phyloP scores from a whole-genome alignment of 768 basidiomycete species.

The Naematelia encephala region DNA sequence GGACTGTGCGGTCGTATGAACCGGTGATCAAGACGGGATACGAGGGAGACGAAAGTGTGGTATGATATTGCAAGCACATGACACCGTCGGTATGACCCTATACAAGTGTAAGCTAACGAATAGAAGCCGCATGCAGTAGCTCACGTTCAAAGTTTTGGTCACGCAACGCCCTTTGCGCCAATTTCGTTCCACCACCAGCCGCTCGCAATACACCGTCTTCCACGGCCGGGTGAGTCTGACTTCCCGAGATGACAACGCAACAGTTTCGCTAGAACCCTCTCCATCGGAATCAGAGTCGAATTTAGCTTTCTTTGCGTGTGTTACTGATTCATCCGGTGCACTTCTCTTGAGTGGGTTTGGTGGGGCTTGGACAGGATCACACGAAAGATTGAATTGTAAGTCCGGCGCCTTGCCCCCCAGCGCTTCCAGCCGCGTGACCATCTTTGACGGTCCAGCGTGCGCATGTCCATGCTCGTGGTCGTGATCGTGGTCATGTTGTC shows the following conservation, averaged over 20 bases:
- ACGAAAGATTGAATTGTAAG: conserved; percentile 1
- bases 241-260: conserved; percentile 19
- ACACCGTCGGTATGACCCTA: conserved; percentile 89
- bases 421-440: conserved; percentile 36
- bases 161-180: conserved; percentile 91
- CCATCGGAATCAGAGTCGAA: conserved; percentile 35
- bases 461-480: conserved; percentile 23
- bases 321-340: conserved; percentile 6
- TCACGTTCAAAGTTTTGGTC: conserved; percentile 68
- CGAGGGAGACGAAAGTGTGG: conserved; percentile 61
- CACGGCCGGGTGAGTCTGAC: conserved; percentile 70
- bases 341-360: conserved; percentile 12
- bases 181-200: conserved; percentile 92
- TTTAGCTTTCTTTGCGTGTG: conserved; percentile 21
- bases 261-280: conserved; percentile 5
- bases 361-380: conserved; percentile 11
- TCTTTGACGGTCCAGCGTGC: conserved; percentile 8
- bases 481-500: conserved; percentile 30
- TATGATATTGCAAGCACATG: conserved; percentile 94
- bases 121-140: conserved; percentile 3
- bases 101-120: background rate
- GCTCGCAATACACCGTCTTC: conserved; percentile 97
- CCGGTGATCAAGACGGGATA: conserved; percentile 91
- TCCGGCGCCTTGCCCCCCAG: conserved; percentile 14
- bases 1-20: conserved; percentile 88